A percentile compares a stretch with the other conserved stretches of the same genome.
Conservation (phyloP, 2,329 filamentous ascomycete genomes). For the Lecanicillium sp. region DNA sequence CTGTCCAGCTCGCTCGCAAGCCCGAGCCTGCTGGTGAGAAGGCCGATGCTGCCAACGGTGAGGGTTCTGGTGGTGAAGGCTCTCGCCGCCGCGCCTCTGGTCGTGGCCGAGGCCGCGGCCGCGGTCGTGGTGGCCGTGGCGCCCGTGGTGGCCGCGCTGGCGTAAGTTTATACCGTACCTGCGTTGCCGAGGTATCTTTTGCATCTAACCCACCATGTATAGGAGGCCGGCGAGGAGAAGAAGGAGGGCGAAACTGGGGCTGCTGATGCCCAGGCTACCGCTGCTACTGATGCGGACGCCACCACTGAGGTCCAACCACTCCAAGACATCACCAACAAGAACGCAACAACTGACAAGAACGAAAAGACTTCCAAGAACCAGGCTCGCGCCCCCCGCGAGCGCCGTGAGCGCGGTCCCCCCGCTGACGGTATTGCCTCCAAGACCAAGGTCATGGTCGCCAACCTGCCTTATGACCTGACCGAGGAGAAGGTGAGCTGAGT, state of each 20-base stretch:
- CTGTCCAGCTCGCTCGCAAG: conserved; percentile 96
- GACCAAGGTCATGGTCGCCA: conserved; percentile 99
- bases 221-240: conserved; percentile 33
- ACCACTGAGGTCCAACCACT: conserved; percentile 49
- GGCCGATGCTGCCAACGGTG: conserved; percentile 65
- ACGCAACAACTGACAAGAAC: conserved; percentile 45
- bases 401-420: conserved; percentile 82
- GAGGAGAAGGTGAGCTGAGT: conserved; percentile 77
- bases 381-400: conserved; percentile 50
- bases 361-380: conserved; percentile 52
- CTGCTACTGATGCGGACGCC: conserved; percentile 37
- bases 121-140: conserved; percentile 56
- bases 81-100: conserved; percentile 55
- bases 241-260: conserved; percentile 37
- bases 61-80: conserved; percentile 63
- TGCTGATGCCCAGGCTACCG: conserved; percentile 35
- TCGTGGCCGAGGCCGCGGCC: conserved; percentile 58
- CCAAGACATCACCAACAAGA: conserved; percentile 54
- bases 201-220: not conserved
- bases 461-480: conserved; percentile 94
- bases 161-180: conserved; percentile 30
- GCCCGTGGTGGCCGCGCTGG: conserved; percentile 49
- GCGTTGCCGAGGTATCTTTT: not conserved
- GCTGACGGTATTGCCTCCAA: conserved; percentile 97
- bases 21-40: conserved; percentile 79